Evolutionary conservation across 2,329 filamentous ascomycete species (phyloP), one percentile per base, ranked within the genome.

Genomic region (Trichoderma oligosporum): DNA sequence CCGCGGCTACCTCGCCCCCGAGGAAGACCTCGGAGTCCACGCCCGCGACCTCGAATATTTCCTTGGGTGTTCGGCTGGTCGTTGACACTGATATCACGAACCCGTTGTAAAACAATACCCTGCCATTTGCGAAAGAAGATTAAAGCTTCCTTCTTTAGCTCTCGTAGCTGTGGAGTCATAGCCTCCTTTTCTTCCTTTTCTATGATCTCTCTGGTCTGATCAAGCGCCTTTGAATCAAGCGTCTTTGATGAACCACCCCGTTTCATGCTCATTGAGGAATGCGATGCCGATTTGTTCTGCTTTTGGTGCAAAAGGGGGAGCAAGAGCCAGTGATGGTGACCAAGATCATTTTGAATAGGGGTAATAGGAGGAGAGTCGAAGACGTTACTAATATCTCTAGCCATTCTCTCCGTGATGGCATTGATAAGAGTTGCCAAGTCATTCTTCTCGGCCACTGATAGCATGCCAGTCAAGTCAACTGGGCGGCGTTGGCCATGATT

Each of bases 51-150:
- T 48, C 71, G 65, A 46, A 61, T 56, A 36, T 47, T 62, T 61
- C 66, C 65, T 63, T 47, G 60, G 48, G 31, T 22, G 59, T 14
- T 54, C 54, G 55, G 59, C 60, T 64, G 63, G 58, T 81, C 78
- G 52, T 74, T 78, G 60, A 82, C 76, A 39, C 80, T 78, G 16
- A 91, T 79, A 33, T 94, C 87, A 16, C 84, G 82, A 22, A 96
- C 76, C 12, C 91, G 82, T 57, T 83, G 79, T 38, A 89, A 75
- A 8, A 96, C 82, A 11, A 78, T 77, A 5, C 83, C 79, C 65
- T 89, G 83, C 93, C 93, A 97, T 62, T 90, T 87, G 58, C 88
- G 84, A 68, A 93, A 96, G 67, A 87, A 85, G 6, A 79, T 74
- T 4, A 95, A 69, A 1, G 85, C 81, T 54, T 87, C 85, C 61